phyloP scores from a whole-genome alignment of 2,329 filamentous ascomycete species.

The Paraconiothyrium brasiliense region DNA sequence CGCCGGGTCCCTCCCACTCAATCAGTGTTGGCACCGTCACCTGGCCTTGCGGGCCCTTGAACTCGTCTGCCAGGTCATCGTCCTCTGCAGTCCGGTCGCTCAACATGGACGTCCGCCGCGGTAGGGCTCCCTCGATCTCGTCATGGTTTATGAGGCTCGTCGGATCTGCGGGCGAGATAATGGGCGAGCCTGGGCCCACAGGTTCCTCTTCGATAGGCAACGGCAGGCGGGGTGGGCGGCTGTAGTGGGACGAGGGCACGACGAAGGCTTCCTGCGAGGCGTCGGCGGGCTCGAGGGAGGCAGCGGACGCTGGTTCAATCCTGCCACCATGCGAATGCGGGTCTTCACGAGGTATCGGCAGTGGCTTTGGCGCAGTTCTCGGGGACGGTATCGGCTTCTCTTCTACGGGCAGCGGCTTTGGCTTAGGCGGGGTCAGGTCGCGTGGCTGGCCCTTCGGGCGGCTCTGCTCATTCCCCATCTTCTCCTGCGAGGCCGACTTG shows the following conservation, averaged over 20 bases:
- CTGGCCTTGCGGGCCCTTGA: constrained; percentile 72
- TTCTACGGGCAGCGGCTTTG: constrained; percentile 13
- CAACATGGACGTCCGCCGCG: constrained; percentile 63
- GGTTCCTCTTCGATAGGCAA: constrained; percentile 93
- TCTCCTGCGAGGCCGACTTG: constrained; percentile 32
- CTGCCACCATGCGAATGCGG: constrained; percentile 12
- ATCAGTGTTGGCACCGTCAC: constrained; percentile 84
- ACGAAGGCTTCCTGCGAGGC: constrained; percentile 49
- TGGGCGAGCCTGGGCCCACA: constrained; percentile 88
- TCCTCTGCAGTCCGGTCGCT: constrained; percentile 74
- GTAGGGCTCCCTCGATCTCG: constrained; percentile 62
- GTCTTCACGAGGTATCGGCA: constrained; percentile 48
- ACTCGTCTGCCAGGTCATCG: constrained; percentile 68
- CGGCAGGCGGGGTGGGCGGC: constrained; percentile 85
- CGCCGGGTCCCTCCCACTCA: constrained; percentile 83
- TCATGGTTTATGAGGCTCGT: constrained; percentile 55
- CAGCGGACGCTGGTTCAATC: constrained; percentile 7
- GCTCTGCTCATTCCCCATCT: constrained; percentile 55
- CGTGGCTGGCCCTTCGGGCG: constrained; percentile 35
- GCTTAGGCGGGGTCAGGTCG: constrained; percentile 26
- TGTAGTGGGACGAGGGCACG: constrained; percentile 56
- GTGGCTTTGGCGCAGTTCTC: constrained; percentile 31
- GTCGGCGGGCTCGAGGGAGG: constrained; percentile 40
- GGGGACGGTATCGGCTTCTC: constrained; percentile 36
- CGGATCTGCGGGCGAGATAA: constrained; percentile 76